Evolutionary conservation across 164 flowering plant genomes (phyloP), one percentile per base, ranked within the genome.

Genomic region (Kingdonia uniflora): DNA sequence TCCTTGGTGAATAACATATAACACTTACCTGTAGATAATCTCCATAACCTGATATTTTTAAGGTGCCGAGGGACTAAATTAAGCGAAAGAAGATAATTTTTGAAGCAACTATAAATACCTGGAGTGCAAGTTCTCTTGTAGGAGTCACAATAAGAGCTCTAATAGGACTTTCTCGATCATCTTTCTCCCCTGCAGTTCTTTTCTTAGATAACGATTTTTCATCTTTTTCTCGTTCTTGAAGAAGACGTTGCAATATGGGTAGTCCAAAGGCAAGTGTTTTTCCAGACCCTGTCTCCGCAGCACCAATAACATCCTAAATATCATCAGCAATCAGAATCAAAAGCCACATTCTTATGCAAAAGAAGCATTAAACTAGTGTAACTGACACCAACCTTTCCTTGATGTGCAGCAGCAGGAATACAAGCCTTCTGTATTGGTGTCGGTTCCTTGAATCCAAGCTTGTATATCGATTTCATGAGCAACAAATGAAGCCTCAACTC

Each of bases 281-380:
- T 24, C 98, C 98, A 56, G 96, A 92, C 52, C 98, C 98, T 21
- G 98, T 92, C 74, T 85, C 95, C 1, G 98, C 95, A 67, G 96
- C 98, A 58, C 98, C 98, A 66, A 85, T 67, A 42, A 88, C 91
- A 77, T 92, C 96, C 98, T 92, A 65, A 46, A 54, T 55, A 62
- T 25, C 2, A 29, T n/a, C 29, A 39, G 14, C 56, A 39, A 52
- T 22, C 23, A 47, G 29, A 17, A 17, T 47, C 25, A 23, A 16
- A 44, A 16, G 7, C 11, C 14, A 21, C 29, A 40, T 12, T 15
- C 2, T 16, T 11, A 37, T 12, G 23, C 24, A 17, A 51, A 33
- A 19, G 19, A n/a, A 40, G 16, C 20, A 21, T 45, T 13, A 14
- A 42, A 49, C 35, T 37, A 20, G 33, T 19, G 33, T 19, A 14